Base-by-base conservation (phyloP, 352 stramenopile genomes). In the Pythium catenulatum region DNA sequence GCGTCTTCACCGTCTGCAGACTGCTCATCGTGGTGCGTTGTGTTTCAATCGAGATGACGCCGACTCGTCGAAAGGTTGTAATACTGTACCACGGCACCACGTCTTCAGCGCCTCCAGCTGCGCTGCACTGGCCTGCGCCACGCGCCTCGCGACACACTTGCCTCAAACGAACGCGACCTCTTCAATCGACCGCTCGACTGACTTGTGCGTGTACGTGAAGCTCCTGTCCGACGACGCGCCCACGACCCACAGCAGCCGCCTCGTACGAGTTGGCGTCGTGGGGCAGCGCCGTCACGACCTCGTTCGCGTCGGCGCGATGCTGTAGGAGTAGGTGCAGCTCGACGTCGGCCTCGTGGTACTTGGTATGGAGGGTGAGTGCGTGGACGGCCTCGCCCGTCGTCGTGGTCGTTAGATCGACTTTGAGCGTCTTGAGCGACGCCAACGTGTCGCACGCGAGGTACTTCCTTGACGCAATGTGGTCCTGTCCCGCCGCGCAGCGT, bases 41-140 rank as follows among this genome's bases (percentile, higher is more conserved):
- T n/a, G n/a, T n/a, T n/a, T n/a, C n/a, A n/a, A n/a, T n/a, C n/a
- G n/a, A n/a, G n/a, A n/a, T n/a, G n/a, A n/a, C n/a, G n/a, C n/a
- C n/a, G n/a, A n/a, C n/a, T n/a, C n/a, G n/a, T n/a, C n/a, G n/a
- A n/a, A n/a, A n/a, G n/a, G n/a, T n/a, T n/a, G n/a, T n/a, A 95
- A 95, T 27, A 86, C 87, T 46, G 93, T 92, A 17, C 92, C 91
- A 15, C 94, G 84, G 52, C 94, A 95, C 92, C 92, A 96, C n/a
- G 36, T 58, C 41, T 94, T 65, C 77, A 96, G 79, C 30, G 89
- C 77, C 80, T 79, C 73, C 65, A 90, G 59, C 23, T 90, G 81
- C 79, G 80, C 21, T 8, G 41, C 43, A 34, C 54, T 58, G 19
- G 52, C 27, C 77, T 76, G 83, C n/a, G n/a, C n/a, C n/a, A n/a